Percentiles rank a stretch among this genome's conserved stretches.
phyloP scores from a whole-genome alignment of 768 basidiomycete genomes.

The Fibroporia radiculosa region DNA sequence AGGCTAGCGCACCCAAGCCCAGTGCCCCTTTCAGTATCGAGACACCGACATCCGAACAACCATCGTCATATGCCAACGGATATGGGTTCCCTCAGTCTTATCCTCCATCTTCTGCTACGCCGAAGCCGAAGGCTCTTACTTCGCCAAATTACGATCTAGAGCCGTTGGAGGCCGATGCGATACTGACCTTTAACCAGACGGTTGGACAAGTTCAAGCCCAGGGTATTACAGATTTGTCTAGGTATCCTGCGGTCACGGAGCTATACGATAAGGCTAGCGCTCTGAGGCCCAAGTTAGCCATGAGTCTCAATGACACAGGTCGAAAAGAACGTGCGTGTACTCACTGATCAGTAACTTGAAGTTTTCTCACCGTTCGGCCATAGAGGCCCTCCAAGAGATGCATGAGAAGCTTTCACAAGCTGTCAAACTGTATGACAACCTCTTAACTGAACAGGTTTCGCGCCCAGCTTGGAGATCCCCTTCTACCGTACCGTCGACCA shows the following conservation, averaged over 20 bases:
- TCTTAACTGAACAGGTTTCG: conserved; percentile 77
- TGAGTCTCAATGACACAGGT: conserved; percentile 77
- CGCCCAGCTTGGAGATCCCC: conserved; percentile 54
- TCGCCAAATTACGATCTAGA: conserved; percentile 76
- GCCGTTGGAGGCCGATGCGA: conserved; percentile 74
- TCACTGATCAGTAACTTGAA: not conserved
- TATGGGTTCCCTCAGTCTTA: conserved; percentile 38
- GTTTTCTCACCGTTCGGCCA: too few species aligned
- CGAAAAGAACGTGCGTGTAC: conserved; percentile 69
- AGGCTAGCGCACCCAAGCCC: conserved; percentile 68
- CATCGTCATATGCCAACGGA: conserved; percentile 20
- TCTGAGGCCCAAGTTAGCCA: conserved; percentile 72
- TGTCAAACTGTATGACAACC: conserved; percentile 83
- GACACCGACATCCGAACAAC: conserved; percentile 40
- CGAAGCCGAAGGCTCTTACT: conserved; percentile 39
- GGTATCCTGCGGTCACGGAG: conserved; percentile 79
- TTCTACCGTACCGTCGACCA: conserved; percentile 23
- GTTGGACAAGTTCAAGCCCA: conserved; percentile 77
- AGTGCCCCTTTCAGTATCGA: conserved; percentile 67
- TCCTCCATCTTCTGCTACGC: conserved; percentile 32
- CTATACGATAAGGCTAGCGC: conserved; percentile 77
- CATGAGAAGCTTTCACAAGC: conserved; percentile 90
- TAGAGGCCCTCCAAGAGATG: conserved; percentile 91
- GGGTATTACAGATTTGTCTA: conserved; percentile 68
- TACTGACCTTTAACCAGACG: conserved; percentile 87